Conservation (phyloP, 179 eudicot genomes). For the Pouteria campechiana region DNA sequence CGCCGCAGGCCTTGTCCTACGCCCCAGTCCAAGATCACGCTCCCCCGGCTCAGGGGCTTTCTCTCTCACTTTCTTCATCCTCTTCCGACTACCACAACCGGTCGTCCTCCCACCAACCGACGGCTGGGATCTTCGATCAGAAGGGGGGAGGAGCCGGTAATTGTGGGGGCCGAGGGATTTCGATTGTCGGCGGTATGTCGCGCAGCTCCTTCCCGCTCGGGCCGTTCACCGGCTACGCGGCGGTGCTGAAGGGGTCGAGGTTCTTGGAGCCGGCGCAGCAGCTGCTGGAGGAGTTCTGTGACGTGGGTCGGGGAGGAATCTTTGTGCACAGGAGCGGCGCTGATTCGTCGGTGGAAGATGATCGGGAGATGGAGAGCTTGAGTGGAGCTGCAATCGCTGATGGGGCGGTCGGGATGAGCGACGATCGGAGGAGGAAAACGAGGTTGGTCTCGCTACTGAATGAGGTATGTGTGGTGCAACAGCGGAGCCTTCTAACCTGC, state of each 20-base stretch:
- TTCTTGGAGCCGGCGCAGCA: conserved; percentile 76
- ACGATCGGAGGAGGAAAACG: conserved; percentile 22
- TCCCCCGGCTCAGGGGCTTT: conserved; percentile 18
- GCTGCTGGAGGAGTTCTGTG: conserved; percentile 55
- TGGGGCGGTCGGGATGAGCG: conserved; percentile 5
- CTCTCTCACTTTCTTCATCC: conserved; percentile 27
- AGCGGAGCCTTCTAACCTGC: no score
- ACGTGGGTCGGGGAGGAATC: conserved; percentile 17
- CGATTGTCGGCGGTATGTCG: conserved; percentile 6
- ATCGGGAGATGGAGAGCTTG: conserved; percentile 10
- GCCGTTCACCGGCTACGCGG: conserved; percentile 85
- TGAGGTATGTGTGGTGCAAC: no score
- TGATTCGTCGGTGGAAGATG: conserved; percentile 13
- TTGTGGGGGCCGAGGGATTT: conserved; percentile 5
- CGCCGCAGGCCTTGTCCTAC: no score
- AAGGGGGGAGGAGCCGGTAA: background rate
- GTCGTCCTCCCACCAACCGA: conserved; percentile 17
- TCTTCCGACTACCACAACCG: conserved; percentile 7
- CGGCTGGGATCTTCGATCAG: background rate
- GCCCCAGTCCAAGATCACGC: no score
- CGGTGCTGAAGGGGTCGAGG: conserved; percentile 64
- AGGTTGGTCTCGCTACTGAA: conserved; percentile 32
- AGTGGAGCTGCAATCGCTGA: conserved; percentile 3
- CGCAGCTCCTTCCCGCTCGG: conserved; percentile 38
- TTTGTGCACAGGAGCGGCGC: conserved; percentile 3